Base-by-base conservation (phyloP, 2,329 filamentous ascomycete genomes). In the Sclerotinia subarctica region DNA sequence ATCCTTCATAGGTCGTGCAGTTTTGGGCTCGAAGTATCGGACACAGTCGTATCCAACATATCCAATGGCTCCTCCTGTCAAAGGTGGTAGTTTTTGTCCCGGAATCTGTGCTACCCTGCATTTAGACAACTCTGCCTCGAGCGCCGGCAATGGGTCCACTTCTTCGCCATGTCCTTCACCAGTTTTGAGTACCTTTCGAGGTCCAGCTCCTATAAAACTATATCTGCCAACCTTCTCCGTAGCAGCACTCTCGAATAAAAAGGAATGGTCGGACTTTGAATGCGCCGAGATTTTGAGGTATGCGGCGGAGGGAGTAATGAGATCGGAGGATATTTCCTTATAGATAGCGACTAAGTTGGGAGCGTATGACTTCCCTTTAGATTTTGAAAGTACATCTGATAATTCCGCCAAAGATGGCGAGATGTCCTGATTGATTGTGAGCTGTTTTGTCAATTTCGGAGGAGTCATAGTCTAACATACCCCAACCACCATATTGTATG, bases 21-120 rank as follows among this genome's bases (percentile, higher is more conserved):
- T 98, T 84, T 94, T 96, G 70, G 95, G 95, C 83, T 99, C 95
- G 74, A 99, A 99, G 81, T 98, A 98, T 77, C 90, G 89, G 75
- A 99, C 92, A 79, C 95, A 99, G 78, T 99, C 95, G 77, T 99
- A 99, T 65, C 94, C 94, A 7, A 98, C 93, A 78, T 98, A 99
- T 69, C 95, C 95, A 75, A 99, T 93, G 17, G 94, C 95, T 62
- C 95, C 95, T 52, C 94, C 95, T 0, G 92, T 92, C 81, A 99
- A 82, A 35, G 92, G 91, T 64, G 95, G 95, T 49, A 99, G 84
- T 74, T 86, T 86, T 75, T 98, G 82, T 0, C 89, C 92, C 0
- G 95, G 94, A 4, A 99, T 87, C 52, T 91, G 86, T 46, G 93
- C 91, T 71, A 97, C 92, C 35, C 92, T 86, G 78, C 89, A 90